Base-by-base conservation (phyloP, 1,139 yeast genomes). In the Blastobotrys arbuscula region DNA sequence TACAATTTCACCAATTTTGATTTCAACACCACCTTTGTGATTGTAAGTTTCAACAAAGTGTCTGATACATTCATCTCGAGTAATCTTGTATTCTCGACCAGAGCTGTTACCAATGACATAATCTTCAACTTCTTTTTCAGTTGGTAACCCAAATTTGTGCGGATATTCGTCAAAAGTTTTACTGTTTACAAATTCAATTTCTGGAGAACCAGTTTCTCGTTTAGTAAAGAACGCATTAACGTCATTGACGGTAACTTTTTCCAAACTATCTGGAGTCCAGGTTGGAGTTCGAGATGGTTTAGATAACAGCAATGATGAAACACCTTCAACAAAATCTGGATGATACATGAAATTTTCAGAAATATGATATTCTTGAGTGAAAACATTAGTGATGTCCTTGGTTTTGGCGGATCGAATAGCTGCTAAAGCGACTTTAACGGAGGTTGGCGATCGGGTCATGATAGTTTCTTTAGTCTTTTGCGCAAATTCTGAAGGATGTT, bases 101-200 rank as follows among this genome's bases (percentile, higher is more conserved):
- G 82, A 72, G 30, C 78, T 81, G 59, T 80, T 86, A 23, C 90
- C 90, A 43, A 79, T 78, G 46, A 84, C 77, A 64, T 74, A 84
- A 49, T 70, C 69, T 57, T 76, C 74, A 51, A 80, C 73, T 51
- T 79, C 82, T 45, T 62, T 56, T 66, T 82, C 85, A 13, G 78
- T 72, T 46, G 97, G 97, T 56, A 92, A 75, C 33, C 95, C 96
- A 75, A 79, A 84, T 60, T 78, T 75, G 68, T 77, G 79, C 31
- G 96, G 96, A 64, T 90, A 85, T 46, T 75, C 66, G 40, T 67
- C 67, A 69, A 76, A 87, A 57, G 82, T 77, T 47, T 75, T 68
- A 54, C 75, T 53, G 34, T 53, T 72, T 62, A 67, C 71, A 58
- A 71, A 65, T 53, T 76, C 67, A 58, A 79, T 53, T 30, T 55